Base-by-base conservation (phyloP, 192 early-diverging fungal species). In the Powellomyces hirtus region DNA sequence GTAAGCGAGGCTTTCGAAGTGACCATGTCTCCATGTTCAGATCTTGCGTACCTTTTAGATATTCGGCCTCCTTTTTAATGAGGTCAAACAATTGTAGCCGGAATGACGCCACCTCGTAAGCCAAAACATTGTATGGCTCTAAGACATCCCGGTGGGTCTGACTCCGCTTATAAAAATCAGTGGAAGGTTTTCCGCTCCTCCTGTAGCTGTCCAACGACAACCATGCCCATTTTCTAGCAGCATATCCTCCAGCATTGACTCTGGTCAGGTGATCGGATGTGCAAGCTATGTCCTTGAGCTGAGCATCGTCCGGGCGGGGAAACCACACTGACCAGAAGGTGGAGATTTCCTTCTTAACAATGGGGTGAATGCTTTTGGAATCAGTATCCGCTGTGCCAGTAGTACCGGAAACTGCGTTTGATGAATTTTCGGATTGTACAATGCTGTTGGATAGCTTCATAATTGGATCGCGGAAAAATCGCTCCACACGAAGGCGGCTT, bases 401-500 rank as follows among this genome's bases (percentile, higher is more conserved):
- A 8, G 51, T 52, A 8, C 20, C 53, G 26, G 46, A 42, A 33
- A 24, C 33, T 46, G 24, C 68, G 40, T 33, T 22, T 61, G 59
- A 10, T 38, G 8, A 53, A 14, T 20, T 40, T 35, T 37, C 65
- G 18, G n/a, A 35, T 38, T 18, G 14, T 2, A 16, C 5, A 16
- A 16, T 31, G 20, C 10, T 34, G n/a, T 61, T 33, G 14, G 71
- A 62, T 5, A 76, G 36, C n/a, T 46, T 51, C 7, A 34, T 30
- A 11, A 80, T 70, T 0, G 45, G 59, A 0, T 27, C 22, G 22
- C 72, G 55, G 50, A 74, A 84, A 30, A 71, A 59, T 10, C 20
- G 56, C 42, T 84, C 76, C 6, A 84, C 64, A 14, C 83, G 65
- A 4, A 66, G 36, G 34, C 83, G 40, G 62, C 77, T 84, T 34